Evolutionary conservation across 2,329 filamentous ascomycete species (phyloP), one percentile per base, ranked within the genome.

Genomic region (Talaromyces sp.): DNA sequence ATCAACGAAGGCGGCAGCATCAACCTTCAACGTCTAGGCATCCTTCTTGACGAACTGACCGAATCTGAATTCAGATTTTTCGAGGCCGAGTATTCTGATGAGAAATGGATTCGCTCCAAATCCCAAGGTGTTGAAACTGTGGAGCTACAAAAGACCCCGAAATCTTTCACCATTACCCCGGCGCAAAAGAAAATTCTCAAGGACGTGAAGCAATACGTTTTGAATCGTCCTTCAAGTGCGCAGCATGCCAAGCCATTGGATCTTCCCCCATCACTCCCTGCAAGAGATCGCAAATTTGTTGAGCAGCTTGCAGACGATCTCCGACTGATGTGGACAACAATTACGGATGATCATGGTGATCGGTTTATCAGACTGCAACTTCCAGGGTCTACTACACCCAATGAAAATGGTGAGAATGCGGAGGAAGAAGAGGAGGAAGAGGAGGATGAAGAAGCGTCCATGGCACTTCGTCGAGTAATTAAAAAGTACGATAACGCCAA

Each of bases 1-100:
- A 93, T 99, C 77, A 99, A 99, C 76, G 92, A 99, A 73, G 87
- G 90, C 60, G 96, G 95, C 70, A 88, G 90, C 54, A 96, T 99
- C 76, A 96, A 98, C 72, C 81, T 99, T 72, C 79, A 88, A 65
- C 86, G 95, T 61, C 80, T 99, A 63, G 85, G 86, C 57, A 79
- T 90, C 55, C 84, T 99, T 53, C 80, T 99, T 52, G 86, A 92
- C 33, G 91, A 96, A 72, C 81, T 99, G 61, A 89, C 90, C 59
- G 89, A 93, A 71, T 91, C 96, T 61, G 95, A 99, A 75, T 89
- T 90, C 71, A 85, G 90, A n/a, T 91, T 95, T 70, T 99, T 99
- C 69, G 93, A 99, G 76, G 84, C 88, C 47, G 96, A 98, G 70
- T 88, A 92, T 66, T 84, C 91, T 7, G 92, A 98, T 76, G 88